Base-by-base conservation (phyloP, 2,329 filamentous ascomycete species). In the Leptographium galeiforme region DNA sequence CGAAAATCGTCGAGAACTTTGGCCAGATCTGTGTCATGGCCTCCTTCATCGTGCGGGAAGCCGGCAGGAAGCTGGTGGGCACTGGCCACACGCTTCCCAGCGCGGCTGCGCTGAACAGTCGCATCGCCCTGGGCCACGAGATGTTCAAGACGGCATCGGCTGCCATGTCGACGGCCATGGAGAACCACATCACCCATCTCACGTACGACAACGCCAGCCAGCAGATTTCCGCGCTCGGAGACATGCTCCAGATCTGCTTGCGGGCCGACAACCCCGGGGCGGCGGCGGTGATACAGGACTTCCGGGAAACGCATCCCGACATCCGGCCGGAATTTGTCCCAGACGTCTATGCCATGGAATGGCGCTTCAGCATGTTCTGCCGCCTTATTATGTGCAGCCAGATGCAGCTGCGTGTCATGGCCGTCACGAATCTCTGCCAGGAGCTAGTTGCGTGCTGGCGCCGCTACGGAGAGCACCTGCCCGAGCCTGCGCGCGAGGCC, bases 371-470 rank as follows among this genome's bases (percentile, higher is more conserved):
- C 45, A 71, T 84, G 1, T 71, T 87, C 51, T 81, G 80, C 60
- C 84, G 80, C 59, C 81, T 91, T 59, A 83, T 96, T 51, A 81
- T 78, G 62, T 91, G 87, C 54, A 84, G 87, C 39, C 87, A 91
- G 62, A 95, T 97, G 89, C 88, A 95, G 63, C 73, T 96, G 40
- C 84, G 91, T 40, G 86, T 94, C 13, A 77, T 81, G 64, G 89
- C 88, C 19, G 82, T 91, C 50, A 78, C 81, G n/a, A 73, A 72
- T 19, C 84, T 96, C 78, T 85, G 87, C 58, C 64, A 63, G 10
- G 82, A 87, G 34, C 73, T 96, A 39, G 77, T 94, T 10, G 63
- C 66, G 0, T 72, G 87, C 30, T 93, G 82, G 75, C 78, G 75
- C 54, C 72, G 71, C 10, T 72, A 77, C 58, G 73, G 73, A n/a